Base-by-base conservation (phyloP, 129 eudicot species). In the Artemisia annua region DNA sequence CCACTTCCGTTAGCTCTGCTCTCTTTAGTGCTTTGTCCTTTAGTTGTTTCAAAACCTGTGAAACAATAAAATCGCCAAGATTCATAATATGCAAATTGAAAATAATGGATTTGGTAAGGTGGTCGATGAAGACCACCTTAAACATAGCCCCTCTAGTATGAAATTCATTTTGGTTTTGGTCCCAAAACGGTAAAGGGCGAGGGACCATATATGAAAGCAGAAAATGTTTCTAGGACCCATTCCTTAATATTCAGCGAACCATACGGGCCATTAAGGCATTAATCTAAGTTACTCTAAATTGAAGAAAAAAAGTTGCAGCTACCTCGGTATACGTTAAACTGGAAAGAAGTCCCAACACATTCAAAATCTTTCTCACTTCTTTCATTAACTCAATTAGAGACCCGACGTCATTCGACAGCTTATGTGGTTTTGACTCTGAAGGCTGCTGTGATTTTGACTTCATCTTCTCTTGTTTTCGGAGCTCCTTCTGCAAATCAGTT, bases 21-120 rank as follows among this genome's bases (percentile, higher is more conserved):
- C 98, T 83, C 58, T 54, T 80, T 46, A 94, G 56, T 63, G 95
- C 97, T 75, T 90, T 94, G 13, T 84, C 90, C 67, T 94, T 90
- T 77, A 94, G 79, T 77, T 94, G 88, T 43, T 49, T 78, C 81
- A 93, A 48, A 69, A 93, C 96, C 98, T 93, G 80, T 20, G 9
- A 24, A 39, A 24, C 20, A 44, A 3, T 5, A 32, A 7, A 28
- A 74, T 65, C 5, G 26, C 24, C 35, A 66, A 24, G 39, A 32
- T 32, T 32, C 43, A 1, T 32, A 4, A 32, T 32, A 32, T 32
- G 43, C 5, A 32, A 32, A 32, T 4, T 4, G 2, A 32, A 4
- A 32, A 4, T 5, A 32, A 32, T 3, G 7, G 43, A 32, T 32
- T 32, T 4, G 43, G 43, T 28, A 28, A 4, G 43, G 43, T 32